phyloP scores from a whole-genome alignment of 169 alveolate genomes.

The Pseudocohnilembus persalinus region DNA sequence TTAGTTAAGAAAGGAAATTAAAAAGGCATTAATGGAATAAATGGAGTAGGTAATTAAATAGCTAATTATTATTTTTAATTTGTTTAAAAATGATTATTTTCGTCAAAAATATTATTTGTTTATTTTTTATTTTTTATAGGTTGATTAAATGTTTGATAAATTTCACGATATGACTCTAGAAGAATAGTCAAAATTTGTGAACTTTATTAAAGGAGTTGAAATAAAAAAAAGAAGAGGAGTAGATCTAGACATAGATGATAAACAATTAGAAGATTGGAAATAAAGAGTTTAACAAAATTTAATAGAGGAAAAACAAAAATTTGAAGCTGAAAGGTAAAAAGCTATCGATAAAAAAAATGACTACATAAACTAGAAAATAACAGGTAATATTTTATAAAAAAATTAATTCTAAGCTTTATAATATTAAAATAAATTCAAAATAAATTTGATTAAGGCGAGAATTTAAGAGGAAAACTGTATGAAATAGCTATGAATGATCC shows the following conservation, averaged over 20 bases:
- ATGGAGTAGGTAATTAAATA: neutral
- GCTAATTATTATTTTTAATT: no score
- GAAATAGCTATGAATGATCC: slow-evolving; percentile 47
- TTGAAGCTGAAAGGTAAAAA: slow-evolving; percentile 4
- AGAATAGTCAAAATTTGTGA: neutral
- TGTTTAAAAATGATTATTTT: neutral
- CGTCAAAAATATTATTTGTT: neutral
- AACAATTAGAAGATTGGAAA: neutral
- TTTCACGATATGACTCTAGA: neutral
- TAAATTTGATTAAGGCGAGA: neutral
- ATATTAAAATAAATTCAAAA: neutral
- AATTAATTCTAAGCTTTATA: neutral
- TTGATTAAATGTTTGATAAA: neutral
- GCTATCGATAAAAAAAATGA: slow-evolving; percentile 1
- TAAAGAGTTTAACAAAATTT: neutral
- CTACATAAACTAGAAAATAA: slow-evolving; percentile 12
- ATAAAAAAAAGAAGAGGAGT: neutral
- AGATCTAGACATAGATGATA: neutral
- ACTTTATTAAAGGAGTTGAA: neutral
- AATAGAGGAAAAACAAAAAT: neutral
- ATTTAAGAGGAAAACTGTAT: slow-evolving; percentile 34
- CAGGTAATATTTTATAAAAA: neutral
- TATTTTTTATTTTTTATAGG: neutral
- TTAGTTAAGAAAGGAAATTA: neutral
- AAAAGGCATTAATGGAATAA: neutral